These are phyloP conservation scores for Malassezia equina DNA, from an alignment of 1,284 basidiomycete species.

Conservation along the genomic window DNA sequence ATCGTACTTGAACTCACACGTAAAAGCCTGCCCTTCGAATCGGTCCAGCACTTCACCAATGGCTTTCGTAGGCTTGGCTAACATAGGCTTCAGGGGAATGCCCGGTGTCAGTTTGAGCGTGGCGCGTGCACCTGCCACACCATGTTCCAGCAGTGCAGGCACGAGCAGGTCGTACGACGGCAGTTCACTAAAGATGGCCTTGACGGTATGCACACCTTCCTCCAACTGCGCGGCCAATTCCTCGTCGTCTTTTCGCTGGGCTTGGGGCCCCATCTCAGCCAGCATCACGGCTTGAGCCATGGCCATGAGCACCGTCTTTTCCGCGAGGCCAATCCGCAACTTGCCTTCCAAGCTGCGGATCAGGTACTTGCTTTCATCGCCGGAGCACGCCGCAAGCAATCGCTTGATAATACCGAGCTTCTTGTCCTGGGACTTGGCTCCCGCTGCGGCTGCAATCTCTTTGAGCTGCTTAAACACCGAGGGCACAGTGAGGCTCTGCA, in stretches of 20 bases:
- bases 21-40: conserved; percentile 90
- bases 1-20: conserved; percentile 99
- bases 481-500: conserved; percentile 76
- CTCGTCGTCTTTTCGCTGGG: conserved; percentile 55
- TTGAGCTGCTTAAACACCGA: conserved; percentile 54
- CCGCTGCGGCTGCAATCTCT: conserved; percentile 60
- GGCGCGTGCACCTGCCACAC: conserved; percentile 62
- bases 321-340: conserved; percentile 90
- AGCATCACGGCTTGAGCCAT: conserved; percentile 39
- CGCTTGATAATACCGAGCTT: conserved; percentile 94
- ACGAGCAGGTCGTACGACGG: conserved; percentile 87
- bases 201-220: conserved; percentile 67
- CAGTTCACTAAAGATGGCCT: conserved; percentile 88
- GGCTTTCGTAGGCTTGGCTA: conserved; percentile 98
- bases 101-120: conserved; percentile 82
- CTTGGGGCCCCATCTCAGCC: conserved; percentile 52
- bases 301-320: conserved; percentile 59
- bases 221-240: conserved; percentile 67
- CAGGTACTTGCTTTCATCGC: conserved; percentile 84
- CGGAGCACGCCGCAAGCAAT: conserved; percentile 78
- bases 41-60: conserved; percentile 96
- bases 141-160: conserved; percentile 74
- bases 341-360: conserved; percentile 93
- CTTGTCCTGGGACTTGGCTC: conserved; percentile 54
- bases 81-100: conserved; percentile 95